Percentiles rank a stretch among this genome's conserved stretches.
Conservation (phyloP, 495 filamentous ascomycete genomes). For the Bombardia bombarda region DNA sequence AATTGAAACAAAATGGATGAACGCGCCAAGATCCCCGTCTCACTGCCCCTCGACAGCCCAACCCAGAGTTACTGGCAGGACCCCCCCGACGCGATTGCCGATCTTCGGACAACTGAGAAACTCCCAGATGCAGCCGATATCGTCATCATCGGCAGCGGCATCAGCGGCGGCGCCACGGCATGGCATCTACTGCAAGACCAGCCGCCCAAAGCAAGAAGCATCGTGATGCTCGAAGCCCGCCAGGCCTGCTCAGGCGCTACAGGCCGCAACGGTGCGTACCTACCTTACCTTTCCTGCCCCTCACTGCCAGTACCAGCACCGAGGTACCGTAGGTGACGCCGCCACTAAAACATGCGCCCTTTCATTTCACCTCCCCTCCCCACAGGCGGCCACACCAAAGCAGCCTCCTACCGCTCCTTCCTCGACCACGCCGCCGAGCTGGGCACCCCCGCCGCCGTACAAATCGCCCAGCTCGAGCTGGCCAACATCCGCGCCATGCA, state of each 20-base stretch:
- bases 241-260: constrained; percentile 51
- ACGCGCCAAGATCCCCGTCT: constrained; percentile 35
- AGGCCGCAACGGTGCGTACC: constrained; percentile 46
- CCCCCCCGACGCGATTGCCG: constrained; percentile 48
- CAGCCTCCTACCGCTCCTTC: constrained; percentile 51
- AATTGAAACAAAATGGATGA: constrained; percentile 33
- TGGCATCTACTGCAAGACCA: constrained; percentile 43
- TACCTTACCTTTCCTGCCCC: neutral
- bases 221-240: constrained; percentile 55
- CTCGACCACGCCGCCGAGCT: constrained; percentile 29
- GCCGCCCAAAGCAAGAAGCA: constrained; percentile 3
- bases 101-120: constrained; percentile 37
- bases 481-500: constrained; percentile 50
- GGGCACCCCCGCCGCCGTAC: constrained; percentile 36
- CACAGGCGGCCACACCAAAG: constrained; percentile 56
- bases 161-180: constrained; percentile 55
- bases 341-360: neutral
- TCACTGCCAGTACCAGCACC: neutral
- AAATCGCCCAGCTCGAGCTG: constrained; percentile 50
- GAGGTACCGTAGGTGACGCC: neutral
- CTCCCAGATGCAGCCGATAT: constrained; percentile 44
- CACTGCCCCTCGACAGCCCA: constrained; percentile 48
- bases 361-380: neutral
- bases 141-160: constrained; percentile 64
- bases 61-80: constrained; percentile 67